A percentile compares a stretch with the other conserved stretches of the same genome.
Evolutionary conservation across 1,284 basidiomycete species (phyloP).

Genomic region (Cryptococcus sp.): DNA sequence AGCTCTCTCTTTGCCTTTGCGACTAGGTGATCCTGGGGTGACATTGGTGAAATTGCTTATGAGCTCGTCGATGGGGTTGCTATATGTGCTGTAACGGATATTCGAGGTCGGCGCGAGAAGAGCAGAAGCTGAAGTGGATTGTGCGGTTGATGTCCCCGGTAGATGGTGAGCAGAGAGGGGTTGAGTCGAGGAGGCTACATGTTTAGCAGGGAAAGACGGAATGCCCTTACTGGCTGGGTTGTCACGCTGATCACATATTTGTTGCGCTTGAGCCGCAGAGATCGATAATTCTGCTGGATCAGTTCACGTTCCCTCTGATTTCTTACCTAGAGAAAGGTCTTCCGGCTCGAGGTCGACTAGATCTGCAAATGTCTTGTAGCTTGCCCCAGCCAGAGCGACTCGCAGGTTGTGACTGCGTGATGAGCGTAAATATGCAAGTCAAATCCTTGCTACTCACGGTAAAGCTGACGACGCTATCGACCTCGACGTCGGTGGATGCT

Average conservation of each 20-base stretch:
- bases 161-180: too few species aligned
- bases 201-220: too few species aligned
- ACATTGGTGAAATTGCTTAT: slow-evolving; percentile 13
- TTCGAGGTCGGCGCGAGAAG: slow-evolving; percentile 15
- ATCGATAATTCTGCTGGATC: background rate
- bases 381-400: slow-evolving; percentile 30
- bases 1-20: slow-evolving; percentile 17
- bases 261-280: background rate
- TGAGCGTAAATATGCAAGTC: slow-evolving; percentile 4
- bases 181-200: too few species aligned
- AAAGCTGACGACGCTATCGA: too few species aligned
- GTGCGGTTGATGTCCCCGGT: background rate
- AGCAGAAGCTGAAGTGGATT: slow-evolving; percentile 23
- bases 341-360: slow-evolving; percentile 12
- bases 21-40: background rate
- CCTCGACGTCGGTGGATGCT: too few species aligned
- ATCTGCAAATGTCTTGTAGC: slow-evolving; percentile 31
- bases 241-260: background rate
- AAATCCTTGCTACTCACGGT: background rate
- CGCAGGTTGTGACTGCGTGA: slow-evolving; percentile 31
- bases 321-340: slow-evolving; percentile 36
- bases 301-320: background rate
- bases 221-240: background rate
- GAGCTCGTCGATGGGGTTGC: slow-evolving; percentile 26
- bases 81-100: too few species aligned